Evolutionary conservation across 305 asterid species (phyloP).

Genomic region (Fraxinus sp.): DNA sequence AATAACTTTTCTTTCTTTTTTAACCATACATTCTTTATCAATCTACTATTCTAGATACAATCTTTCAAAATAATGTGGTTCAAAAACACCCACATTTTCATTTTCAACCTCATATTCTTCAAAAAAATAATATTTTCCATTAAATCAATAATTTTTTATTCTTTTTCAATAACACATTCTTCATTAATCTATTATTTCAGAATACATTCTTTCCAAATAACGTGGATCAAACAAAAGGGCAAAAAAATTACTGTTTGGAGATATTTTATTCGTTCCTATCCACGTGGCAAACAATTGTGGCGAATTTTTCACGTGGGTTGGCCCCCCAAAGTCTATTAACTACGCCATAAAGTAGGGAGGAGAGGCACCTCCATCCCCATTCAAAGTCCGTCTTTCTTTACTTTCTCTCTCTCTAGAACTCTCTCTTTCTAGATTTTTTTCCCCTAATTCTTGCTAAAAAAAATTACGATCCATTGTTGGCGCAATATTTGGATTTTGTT

Average conservation of each 20-base stretch:
- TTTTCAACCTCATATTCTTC: too few species aligned
- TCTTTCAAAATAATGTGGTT: too few species aligned
- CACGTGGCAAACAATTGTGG: not conserved
- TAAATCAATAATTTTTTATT: too few species aligned
- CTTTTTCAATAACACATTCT: too few species aligned
- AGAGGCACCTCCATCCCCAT: not conserved
- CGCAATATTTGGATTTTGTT: not conserved
- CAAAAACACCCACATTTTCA: too few species aligned
- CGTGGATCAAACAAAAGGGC: too few species aligned
- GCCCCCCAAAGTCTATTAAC: conserved; percentile 25
- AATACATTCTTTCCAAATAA: too few species aligned
- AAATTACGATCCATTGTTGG: not conserved
- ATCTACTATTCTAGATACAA: too few species aligned
- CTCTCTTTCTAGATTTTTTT: not conserved
- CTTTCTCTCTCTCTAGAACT: conserved; percentile 13
- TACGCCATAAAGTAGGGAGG: not conserved
- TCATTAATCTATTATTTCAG: too few species aligned
- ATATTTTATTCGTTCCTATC: not conserved
- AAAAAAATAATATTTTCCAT: too few species aligned
- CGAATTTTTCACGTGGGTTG: conserved; percentile 9
- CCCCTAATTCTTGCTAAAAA: not conserved
- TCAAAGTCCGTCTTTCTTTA: not conserved
- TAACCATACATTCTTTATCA: too few species aligned
- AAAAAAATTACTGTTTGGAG: not conserved
- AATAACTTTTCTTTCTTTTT: too few species aligned